phyloP scores from a whole-genome alignment of 257 asterid genomes.

The Perilla frutescens region DNA sequence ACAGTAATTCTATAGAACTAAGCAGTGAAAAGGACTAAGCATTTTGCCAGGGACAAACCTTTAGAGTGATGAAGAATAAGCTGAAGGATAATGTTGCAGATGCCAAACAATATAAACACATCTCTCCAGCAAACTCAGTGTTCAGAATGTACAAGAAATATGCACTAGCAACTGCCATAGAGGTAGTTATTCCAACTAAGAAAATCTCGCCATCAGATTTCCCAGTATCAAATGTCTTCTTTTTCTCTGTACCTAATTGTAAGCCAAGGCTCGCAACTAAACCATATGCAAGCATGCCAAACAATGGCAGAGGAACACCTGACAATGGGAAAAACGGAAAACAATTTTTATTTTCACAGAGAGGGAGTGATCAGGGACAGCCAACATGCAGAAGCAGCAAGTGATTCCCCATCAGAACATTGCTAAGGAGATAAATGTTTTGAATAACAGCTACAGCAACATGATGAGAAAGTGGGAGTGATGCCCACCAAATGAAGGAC shows the following conservation, averaged over 20 bases:
- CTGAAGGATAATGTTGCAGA: slow-evolving; percentile 79
- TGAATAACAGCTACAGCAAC: slow-evolving; percentile 7
- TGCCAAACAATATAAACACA: slow-evolving; percentile 79
- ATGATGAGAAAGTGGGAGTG: slow-evolving; percentile 15
- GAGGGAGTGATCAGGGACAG: not conserved
- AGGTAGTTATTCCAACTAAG: slow-evolving; percentile 72
- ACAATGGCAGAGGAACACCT: slow-evolving; percentile 91
- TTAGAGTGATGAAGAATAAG: slow-evolving; percentile 69
- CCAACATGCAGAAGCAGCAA: slow-evolving; percentile 12
- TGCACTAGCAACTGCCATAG: slow-evolving; percentile 95
- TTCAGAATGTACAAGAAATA: slow-evolving; percentile 86
- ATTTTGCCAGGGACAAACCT: slow-evolving; percentile 54
- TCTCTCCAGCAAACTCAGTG: slow-evolving; percentile 75
- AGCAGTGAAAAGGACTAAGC: slow-evolving; percentile 26
- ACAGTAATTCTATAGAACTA: slow-evolving; percentile 25
- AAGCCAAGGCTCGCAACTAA: slow-evolving; percentile 69
- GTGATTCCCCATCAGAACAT: slow-evolving; percentile 28
- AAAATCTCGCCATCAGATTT: slow-evolving; percentile 58
- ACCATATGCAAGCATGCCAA: slow-evolving; percentile 95
- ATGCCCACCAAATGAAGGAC: slow-evolving; percentile 21
- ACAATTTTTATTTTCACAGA: slow-evolving; percentile 29
- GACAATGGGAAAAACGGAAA: slow-evolving; percentile 42
- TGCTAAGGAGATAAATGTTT: slow-evolving; percentile 11
- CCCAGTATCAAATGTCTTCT: slow-evolving; percentile 47
- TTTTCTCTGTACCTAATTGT: slow-evolving; percentile 55